These are phyloP conservation scores for Magnusiomyces paraingens DNA, from an alignment of 1,139 yeast genomes.

Conservation along the genomic window DNA sequence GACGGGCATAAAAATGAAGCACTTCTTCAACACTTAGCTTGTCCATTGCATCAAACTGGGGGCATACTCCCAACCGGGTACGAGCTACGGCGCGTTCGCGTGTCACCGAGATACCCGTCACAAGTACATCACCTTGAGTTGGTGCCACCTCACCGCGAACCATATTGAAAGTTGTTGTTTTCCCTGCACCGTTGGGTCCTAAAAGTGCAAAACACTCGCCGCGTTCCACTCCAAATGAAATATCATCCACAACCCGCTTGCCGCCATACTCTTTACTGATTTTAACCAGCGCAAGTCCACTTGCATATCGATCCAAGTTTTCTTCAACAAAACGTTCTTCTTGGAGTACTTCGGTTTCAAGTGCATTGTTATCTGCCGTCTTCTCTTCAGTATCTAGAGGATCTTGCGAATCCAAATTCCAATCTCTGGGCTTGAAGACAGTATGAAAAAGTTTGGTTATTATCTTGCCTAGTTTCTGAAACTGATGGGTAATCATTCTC, in stretches of 20 bases:
- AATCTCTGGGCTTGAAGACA: not conserved
- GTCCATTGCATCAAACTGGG: conserved; percentile 38
- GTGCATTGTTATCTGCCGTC: not conserved
- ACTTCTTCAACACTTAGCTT: conserved; percentile 33
- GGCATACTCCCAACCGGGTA: conserved; percentile 34
- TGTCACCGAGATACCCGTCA: conserved; percentile 29
- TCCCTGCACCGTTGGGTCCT: conserved; percentile 99
- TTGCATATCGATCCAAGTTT: not conserved
- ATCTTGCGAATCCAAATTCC: conserved; percentile 8
- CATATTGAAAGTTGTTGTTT: conserved; percentile 72
- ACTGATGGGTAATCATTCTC: not conserved
- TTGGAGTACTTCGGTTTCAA: conserved; percentile 4
- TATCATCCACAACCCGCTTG: conserved; percentile 31
- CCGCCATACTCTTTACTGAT: conserved; percentile 28
- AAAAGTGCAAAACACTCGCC: conserved; percentile 38
- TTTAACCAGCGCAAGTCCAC: conserved; percentile 22
- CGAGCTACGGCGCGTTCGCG: conserved; percentile 30
- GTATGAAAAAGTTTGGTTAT: not conserved
- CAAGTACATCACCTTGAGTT: conserved; percentile 29
- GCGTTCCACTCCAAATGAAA: conserved; percentile 32
- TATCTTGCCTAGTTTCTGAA: not conserved
- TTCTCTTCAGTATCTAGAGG: not conserved
- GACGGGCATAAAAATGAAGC: conserved; percentile 30
- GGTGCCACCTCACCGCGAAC: conserved; percentile 48
- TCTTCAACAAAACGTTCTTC: conserved; percentile 7